Base-by-base conservation (phyloP, 495 filamentous ascomycete species). In the Zalerion maritima region DNA sequence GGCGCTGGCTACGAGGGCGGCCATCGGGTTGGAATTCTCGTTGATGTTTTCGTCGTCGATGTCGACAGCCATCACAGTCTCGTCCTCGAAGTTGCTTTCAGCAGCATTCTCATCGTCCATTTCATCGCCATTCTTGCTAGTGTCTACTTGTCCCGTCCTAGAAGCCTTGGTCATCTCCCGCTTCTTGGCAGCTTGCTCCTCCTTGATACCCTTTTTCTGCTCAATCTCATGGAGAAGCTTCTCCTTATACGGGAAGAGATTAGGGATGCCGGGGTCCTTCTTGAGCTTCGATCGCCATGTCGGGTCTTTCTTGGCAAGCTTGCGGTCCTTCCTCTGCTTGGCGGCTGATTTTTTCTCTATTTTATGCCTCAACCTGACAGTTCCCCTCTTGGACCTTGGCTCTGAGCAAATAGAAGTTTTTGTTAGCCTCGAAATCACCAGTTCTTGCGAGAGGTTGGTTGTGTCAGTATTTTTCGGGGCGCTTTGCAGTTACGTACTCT, bases 191-290 rank as follows among this genome's bases (percentile, higher is more conserved):
- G 65, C 64, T 40, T 94, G 84, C 50, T 93, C 89, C 30, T 67
- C 69, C 59, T 85, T 94, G 49, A 69, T 45, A 18, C 75, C 63
- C 54, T 74, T 77, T 35, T 68, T 74, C 50, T 94, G 81, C 58
- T 97, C 91, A 41, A 97, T 92, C 52, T 97, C 82, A 16, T 81
- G 71, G 24, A 97, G 66, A 12, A 97, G 69, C 60, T 78, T 82
- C 46, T 94, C 91, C 59, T 97, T 97, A 69, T 86, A 93, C 8
- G 89, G 89, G 58, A 94, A 97, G 15, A 94, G 67, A 47, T 94
- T 97, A 28, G 89, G 89, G 29, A 97, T 94, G 34, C 87, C 87
- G 21, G 85, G 84, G 50, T 93, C 87, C 57, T 96, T 96, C 71
- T 92, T 94, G 34, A 92, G 50, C 50, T 80, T 78, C 39, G 81